Percentiles rank a stretch among this genome's conserved stretches.
Conservation (phyloP, 345 rosid genomes). For the Clausena lansium region DNA sequence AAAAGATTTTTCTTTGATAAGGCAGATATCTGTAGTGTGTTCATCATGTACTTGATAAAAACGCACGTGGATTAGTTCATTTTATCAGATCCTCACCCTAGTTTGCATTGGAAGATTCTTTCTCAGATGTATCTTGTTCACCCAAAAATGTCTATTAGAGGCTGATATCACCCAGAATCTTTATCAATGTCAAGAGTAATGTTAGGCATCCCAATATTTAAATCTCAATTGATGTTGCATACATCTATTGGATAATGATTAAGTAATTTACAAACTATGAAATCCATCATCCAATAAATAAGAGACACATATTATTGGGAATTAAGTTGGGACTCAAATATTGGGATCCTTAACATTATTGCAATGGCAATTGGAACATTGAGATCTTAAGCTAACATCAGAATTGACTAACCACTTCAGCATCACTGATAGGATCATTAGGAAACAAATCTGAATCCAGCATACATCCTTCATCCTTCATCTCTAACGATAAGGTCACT, state of each 20-base stretch:
- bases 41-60: not conserved
- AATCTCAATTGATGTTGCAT: too few relatives aligned
- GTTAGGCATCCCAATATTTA: too few relatives aligned
- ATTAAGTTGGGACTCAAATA: too few relatives aligned
- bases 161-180: not conserved
- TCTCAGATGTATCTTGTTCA: not conserved
- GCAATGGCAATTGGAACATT: not conserved
- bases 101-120: not conserved
- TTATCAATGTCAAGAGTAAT: not conserved
- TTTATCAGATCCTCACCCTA: too few relatives aligned
- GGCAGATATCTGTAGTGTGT: not conserved
- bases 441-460: conserved; percentile 23
- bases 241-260: too few relatives aligned
- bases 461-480: conserved; percentile 26
- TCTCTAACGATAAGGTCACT: conserved; percentile 22
- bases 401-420: conserved; percentile 7
- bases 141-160: not conserved
- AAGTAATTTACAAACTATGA: too few relatives aligned
- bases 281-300: too few relatives aligned
- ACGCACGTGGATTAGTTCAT: not conserved
- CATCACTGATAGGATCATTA: not conserved
- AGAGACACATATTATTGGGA: too few relatives aligned
- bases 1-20: not conserved
- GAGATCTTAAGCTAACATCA: conserved; percentile 10
- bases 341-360: too few relatives aligned